Evolutionary conservation across 306 rosid genomes (phyloP).

Genomic region (Quercus glauca): DNA sequence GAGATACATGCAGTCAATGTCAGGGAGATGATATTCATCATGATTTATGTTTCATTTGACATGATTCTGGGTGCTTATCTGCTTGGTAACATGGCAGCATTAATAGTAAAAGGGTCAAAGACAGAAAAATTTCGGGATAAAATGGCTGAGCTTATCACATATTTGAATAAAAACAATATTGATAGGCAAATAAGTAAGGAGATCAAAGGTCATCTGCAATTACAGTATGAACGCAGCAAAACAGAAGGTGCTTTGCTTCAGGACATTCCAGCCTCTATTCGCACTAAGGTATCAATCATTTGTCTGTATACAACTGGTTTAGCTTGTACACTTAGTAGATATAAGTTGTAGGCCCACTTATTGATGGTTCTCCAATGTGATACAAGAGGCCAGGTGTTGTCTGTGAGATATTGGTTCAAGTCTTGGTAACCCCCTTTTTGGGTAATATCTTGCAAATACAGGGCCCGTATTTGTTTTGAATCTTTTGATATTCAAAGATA

Average conservation of each 20-base stretch:
- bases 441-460: neutral
- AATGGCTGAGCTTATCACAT: conserved; percentile 51
- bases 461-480: neutral
- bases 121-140: conserved; percentile 66
- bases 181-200: conserved; percentile 33
- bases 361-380: neutral
- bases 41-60: conserved; percentile 63
- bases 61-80: conserved; percentile 71
- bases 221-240: conserved; percentile 48
- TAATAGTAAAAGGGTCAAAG: conserved; percentile 64
- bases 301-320: neutral
- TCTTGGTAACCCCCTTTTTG: neutral
- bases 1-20: conserved; percentile 64
- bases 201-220: conserved; percentile 46
- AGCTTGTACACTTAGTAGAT: neutral
- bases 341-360: neutral
- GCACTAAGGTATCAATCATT: conserved; percentile 40
- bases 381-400: neutral
- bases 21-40: conserved; percentile 72
- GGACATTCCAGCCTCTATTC: conserved; percentile 55
- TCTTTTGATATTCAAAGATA: no score
- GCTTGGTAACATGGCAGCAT: conserved; percentile 62
- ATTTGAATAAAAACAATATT: conserved; percentile 41
- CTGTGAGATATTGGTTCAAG: neutral
- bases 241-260: conserved; percentile 41